Evolutionary conservation across 345 rosid species (phyloP).

Genomic region (Bruguiera gymnorhiza): DNA sequence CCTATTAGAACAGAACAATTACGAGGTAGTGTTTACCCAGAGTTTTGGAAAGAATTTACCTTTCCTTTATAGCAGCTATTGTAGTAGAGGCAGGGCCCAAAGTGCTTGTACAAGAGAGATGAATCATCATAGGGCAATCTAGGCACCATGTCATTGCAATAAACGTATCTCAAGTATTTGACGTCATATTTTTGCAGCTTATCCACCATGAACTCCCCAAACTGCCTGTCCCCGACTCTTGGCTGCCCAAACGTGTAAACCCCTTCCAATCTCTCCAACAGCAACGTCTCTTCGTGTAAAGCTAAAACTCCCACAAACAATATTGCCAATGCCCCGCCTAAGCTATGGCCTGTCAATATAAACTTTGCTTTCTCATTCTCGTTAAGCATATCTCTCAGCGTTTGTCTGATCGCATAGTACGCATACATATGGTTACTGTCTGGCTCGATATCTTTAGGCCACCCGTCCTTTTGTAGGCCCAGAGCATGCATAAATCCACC

Average conservation of each 20-base stretch:
- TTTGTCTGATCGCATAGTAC: slow-evolving; percentile 16
- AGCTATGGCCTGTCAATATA: slow-evolving; percentile 23
- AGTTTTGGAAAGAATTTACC: slow-evolving; percentile 26
- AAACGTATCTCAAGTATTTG: slow-evolving; percentile 16
- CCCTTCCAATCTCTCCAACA: slow-evolving; percentile 23
- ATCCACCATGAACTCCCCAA: slow-evolving; percentile 13
- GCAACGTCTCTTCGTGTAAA: slow-evolving; percentile 5
- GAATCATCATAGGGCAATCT: slow-evolving; percentile 22
- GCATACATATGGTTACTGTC: slow-evolving; percentile 2
- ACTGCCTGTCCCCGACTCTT: slow-evolving; percentile 16
- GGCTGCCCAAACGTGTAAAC: slow-evolving; percentile 29
- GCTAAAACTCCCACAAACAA: slow-evolving; percentile 15
- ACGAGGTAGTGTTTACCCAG: too few species aligned
- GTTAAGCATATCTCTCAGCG: slow-evolving; percentile 2
- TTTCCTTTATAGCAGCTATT: slow-evolving; percentile 12
- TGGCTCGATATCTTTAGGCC: slow-evolving; percentile 3
- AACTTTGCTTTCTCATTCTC: slow-evolving; percentile 17
- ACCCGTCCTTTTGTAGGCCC: slow-evolving; percentile 43
- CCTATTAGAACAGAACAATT: too few species aligned
- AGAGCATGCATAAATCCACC: slow-evolving; percentile 60
- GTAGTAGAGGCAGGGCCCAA: slow-evolving; percentile 17
- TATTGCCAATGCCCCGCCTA: slow-evolving; percentile 24
- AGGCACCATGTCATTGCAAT: slow-evolving; percentile 22
- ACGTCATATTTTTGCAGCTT: slow-evolving; percentile 5
- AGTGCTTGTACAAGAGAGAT: slow-evolving; percentile 14